Percentiles rank a stretch among this genome's conserved stretches.
phyloP scores from a whole-genome alignment of 176 grass and related monocot genomes.

The Zea mays region Zm-B73-REFERENCE-NAM-5.0 NC_050096.1:53711001-53711500 shows the following conservation, averaged over 20 bases:
- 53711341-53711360: constrained; percentile 23
- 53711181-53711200: constrained; percentile 6
- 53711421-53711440: constrained; percentile 11
- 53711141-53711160: constrained; percentile 61
- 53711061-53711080: background rate
- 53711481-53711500: too few relatives aligned
- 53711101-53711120: constrained; percentile 23
- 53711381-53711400: constrained; percentile 7
- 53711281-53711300: background rate
- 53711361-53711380: background rate
- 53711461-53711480: background rate
- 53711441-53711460: background rate
- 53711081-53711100: background rate
- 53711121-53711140: constrained; percentile 67
- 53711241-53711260: background rate
- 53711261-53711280: background rate
- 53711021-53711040: background rate
- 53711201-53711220: too few relatives aligned
- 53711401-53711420: constrained; percentile 34
- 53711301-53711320: constrained; percentile 5
- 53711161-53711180: constrained; percentile 44
- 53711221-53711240: too few relatives aligned
- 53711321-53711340: background rate
- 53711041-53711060: background rate
- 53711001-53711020: too few relatives aligned